Evolutionary conservation across 2,329 filamentous ascomycete genomes (phyloP).

Genomic region (Iodosphaeria phyllophila): DNA sequence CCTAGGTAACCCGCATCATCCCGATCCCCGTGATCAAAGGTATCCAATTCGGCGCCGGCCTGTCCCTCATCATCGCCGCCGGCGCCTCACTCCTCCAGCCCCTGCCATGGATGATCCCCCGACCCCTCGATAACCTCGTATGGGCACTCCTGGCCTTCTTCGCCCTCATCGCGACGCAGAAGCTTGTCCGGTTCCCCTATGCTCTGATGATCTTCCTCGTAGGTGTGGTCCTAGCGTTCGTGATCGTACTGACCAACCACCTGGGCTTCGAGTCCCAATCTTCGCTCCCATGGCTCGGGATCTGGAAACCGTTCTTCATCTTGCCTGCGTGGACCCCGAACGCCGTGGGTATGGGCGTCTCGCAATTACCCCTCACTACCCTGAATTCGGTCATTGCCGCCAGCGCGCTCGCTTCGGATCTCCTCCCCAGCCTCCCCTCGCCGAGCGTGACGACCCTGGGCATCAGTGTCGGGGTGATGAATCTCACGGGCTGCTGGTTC

Average conservation of each 20-base stretch:
- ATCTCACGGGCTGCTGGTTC: slow-evolving; percentile 74
- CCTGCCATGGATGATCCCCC: slow-evolving; percentile 47
- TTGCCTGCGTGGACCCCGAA: slow-evolving; percentile 23
- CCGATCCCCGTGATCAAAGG: slow-evolving; percentile 83
- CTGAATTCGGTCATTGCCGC: slow-evolving; percentile 88
- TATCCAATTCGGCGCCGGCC: slow-evolving; percentile 81
- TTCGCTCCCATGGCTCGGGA: slow-evolving; percentile 28
- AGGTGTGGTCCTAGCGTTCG: slow-evolving; percentile 46
- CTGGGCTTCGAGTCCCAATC: slow-evolving; percentile 2
- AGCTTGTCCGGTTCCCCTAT: slow-evolving; percentile 52
- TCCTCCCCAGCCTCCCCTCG: slow-evolving; percentile 48
- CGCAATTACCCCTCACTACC: slow-evolving; percentile 78
- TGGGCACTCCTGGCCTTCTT: slow-evolving; percentile 62
- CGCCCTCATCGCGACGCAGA: slow-evolving; percentile 47
- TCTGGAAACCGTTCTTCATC: slow-evolving; percentile 40
- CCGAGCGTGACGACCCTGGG: slow-evolving; percentile 64
- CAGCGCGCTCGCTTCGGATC: slow-evolving; percentile 56
- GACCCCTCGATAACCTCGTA: slow-evolving; percentile 56
- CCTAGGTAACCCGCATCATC: slow-evolving; percentile 52
- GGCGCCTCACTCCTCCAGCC: slow-evolving; percentile 48
- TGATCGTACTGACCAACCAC: slow-evolving; percentile 16
- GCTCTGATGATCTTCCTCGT: slow-evolving; percentile 53
- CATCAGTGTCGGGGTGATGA: slow-evolving; percentile 67
- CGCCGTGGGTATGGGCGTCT: slow-evolving; percentile 45
- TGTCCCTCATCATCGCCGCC: slow-evolving; percentile 65